These are phyloP conservation scores for Bifiguratus adelaidae DNA, from an alignment of 192 early-diverging fungal species.

Conservation along the genomic window DNA sequence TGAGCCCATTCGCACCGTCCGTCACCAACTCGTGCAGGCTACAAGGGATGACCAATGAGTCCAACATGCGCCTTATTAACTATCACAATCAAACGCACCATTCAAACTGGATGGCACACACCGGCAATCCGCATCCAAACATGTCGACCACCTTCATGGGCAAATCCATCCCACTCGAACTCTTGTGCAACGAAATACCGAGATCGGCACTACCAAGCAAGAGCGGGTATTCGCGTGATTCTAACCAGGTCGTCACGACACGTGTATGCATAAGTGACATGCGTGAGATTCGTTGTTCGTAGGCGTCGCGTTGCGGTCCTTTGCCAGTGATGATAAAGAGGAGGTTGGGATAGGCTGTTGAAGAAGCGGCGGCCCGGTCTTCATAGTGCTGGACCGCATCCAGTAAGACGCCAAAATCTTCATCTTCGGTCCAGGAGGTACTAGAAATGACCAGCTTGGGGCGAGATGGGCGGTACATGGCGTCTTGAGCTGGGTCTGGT, in stretches of 20 bases:
- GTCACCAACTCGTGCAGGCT: constrained; percentile 55
- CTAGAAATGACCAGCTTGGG: constrained; percentile 77
- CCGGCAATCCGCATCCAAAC: constrained; percentile 93
- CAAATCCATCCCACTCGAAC: constrained; percentile 90
- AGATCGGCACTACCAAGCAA: constrained; percentile 87
- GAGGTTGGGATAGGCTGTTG: constrained; percentile 35
- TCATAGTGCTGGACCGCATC: constrained; percentile 54
- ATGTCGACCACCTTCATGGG: constrained; percentile 99
- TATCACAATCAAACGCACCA: constrained; percentile 17
- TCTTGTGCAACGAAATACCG: constrained; percentile 87
- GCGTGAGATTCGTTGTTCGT: constrained; percentile 49
- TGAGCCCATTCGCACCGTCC: constrained; percentile 50
- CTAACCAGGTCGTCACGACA: constrained; percentile 76
- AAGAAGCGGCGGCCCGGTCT: constrained; percentile 7
- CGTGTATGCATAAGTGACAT: constrained; percentile 36
- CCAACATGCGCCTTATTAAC: not conserved
- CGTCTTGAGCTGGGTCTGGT: constrained; percentile 2
- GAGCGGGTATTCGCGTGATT: constrained; percentile 71
- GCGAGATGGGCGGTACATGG: constrained; percentile 38
- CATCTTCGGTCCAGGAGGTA: constrained; percentile 94
- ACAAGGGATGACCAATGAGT: constrained; percentile 14
- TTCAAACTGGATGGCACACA: constrained; percentile 62
- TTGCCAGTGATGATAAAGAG: constrained; percentile 88
- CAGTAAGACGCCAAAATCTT: constrained; percentile 83
- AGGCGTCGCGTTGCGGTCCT: constrained; percentile 68